These are phyloP conservation scores for Periglandula ipomoeae DNA, from an alignment of 2,329 filamentous ascomycete genomes.

Conservation along the genomic window DNA sequence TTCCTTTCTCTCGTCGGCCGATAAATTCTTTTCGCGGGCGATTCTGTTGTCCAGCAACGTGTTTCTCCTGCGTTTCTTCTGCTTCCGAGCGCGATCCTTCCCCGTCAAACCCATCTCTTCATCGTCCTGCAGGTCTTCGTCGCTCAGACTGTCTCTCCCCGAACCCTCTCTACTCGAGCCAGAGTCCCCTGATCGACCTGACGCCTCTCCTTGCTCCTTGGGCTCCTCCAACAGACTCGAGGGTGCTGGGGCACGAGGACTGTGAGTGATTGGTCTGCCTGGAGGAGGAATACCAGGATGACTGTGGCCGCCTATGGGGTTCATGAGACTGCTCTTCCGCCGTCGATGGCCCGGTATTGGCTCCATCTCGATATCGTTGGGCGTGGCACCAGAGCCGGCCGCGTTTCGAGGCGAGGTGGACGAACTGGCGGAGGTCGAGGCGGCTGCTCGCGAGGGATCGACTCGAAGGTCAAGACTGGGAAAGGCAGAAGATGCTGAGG, in stretches of 20 bases:
- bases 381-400: conserved; percentile 8
- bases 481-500: neutral
- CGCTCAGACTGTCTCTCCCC: conserved; percentile 50
- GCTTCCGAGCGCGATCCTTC: conserved; percentile 59
- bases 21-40: conserved; percentile 47
- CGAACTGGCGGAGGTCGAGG: conserved; percentile 8
- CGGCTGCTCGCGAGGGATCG: conserved; percentile 2
- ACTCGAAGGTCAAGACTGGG: conserved; percentile 1
- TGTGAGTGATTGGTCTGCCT: conserved; percentile 7
- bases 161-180: conserved; percentile 18
- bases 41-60: conserved; percentile 63
- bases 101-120: conserved; percentile 82
- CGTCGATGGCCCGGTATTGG: conserved; percentile 44
- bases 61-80: conserved; percentile 57
- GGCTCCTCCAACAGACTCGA: conserved; percentile 27
- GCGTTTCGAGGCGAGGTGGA: conserved; percentile 11
- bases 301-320: conserved; percentile 19
- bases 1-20: conserved; percentile 64
- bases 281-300: conserved; percentile 16
- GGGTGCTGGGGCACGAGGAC: conserved; percentile 6
- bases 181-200: conserved; percentile 5
- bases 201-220: conserved; percentile 28
- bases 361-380: conserved; percentile 47
- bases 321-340: conserved; percentile 46
- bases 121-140: conserved; percentile 71